These are phyloP conservation scores for Lactarius psammicola DNA, from an alignment of 768 basidiomycete species.

Conservation along the genomic window DNA sequence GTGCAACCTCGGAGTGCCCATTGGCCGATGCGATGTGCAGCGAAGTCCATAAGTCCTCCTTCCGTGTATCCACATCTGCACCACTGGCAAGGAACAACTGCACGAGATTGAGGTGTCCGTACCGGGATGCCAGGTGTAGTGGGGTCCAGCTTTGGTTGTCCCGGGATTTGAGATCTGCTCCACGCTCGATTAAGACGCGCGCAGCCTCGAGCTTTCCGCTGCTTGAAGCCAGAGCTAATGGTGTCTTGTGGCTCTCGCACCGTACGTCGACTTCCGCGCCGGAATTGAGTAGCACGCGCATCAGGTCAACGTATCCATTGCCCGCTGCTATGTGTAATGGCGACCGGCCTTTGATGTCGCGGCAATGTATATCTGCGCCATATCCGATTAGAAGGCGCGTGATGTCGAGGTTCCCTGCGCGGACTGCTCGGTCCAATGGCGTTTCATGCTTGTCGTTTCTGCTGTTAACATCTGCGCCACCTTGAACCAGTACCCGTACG, in stretches of 20 bases:
- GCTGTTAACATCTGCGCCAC: neutral
- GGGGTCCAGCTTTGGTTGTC: neutral
- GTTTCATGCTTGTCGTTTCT: neutral
- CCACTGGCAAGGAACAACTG: neutral
- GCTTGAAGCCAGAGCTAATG: neutral
- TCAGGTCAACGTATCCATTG: neutral
- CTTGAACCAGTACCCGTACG: neutral
- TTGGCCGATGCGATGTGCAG: neutral
- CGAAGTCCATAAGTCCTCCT: conserved; percentile 3
- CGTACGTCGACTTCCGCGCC: conserved; percentile 6
- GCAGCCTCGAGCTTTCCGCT: neutral
- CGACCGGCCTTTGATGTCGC: neutral
- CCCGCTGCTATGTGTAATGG: neutral
- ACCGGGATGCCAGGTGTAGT: conserved; percentile 2
- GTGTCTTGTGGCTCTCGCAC: neutral
- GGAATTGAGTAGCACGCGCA: neutral
- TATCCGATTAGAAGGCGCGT: neutral
- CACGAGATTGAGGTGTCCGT: conserved; percentile 1
- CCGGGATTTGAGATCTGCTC: conserved; percentile 11
- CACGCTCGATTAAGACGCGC: neutral
- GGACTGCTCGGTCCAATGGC: conserved; percentile 6
- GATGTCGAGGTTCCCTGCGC: neutral
- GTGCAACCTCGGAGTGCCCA: conserved; percentile 1
- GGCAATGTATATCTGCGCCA: neutral
- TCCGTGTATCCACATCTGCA: conserved; percentile 3